phyloP scores from a whole-genome alignment of 148 eudicot species.

The Fagopyrum esculentum region DNA sequence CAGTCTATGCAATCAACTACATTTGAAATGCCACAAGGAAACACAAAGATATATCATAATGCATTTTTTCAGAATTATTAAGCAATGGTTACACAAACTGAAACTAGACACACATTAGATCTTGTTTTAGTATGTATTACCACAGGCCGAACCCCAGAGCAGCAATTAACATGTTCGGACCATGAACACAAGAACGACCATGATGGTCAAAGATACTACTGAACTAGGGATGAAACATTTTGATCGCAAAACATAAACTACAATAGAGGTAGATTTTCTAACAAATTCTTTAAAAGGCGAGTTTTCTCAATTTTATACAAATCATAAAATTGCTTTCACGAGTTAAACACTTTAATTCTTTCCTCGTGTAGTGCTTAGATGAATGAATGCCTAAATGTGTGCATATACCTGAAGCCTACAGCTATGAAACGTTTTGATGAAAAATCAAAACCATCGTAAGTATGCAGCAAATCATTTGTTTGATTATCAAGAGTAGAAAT shows the following conservation, averaged over 20 bases:
- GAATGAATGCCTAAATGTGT: not conserved
- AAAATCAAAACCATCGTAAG: not conserved
- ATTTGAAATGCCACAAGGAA: not conserved
- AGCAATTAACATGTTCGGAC: not conserved
- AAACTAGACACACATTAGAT: not conserved
- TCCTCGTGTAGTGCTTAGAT: not conserved
- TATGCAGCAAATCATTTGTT: not conserved
- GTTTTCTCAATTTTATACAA: not conserved
- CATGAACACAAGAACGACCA: not conserved
- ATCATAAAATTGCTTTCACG: not conserved
- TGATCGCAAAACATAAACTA: not conserved
- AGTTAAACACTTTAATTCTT: not conserved
- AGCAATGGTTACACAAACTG: too few relatives aligned
- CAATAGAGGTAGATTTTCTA: too few relatives aligned
- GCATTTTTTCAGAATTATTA: too few relatives aligned
- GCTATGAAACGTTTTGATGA: not conserved
- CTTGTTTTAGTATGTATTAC: not conserved
- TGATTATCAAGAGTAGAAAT: not conserved
- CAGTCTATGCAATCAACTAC: constrained; percentile 96
- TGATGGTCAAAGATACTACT: too few relatives aligned
- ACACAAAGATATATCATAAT: not conserved
- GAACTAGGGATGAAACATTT: not conserved
- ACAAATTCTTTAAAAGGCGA: too few relatives aligned
- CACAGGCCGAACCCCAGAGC: not conserved
- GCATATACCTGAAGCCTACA: not conserved